Conservation (phyloP, 2,329 filamentous ascomycete species). For the Periconia macrospinosa region DNA sequence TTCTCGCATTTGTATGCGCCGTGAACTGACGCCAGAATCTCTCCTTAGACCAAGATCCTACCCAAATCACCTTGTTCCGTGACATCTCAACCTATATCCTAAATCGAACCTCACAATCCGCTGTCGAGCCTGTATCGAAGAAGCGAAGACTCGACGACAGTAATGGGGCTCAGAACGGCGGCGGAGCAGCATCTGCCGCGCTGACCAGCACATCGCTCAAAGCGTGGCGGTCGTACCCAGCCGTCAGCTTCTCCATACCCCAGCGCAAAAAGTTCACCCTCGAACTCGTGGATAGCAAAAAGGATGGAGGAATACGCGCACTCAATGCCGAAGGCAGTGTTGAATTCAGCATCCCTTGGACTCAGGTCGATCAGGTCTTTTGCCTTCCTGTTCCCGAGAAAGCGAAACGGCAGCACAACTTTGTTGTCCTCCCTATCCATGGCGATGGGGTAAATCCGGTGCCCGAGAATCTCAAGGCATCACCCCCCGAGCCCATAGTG, state of each 20-base stretch:
- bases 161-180: constrained; percentile 22
- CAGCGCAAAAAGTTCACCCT: constrained; percentile 66
- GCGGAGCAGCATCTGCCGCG: constrained; percentile 11
- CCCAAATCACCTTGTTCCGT: constrained; percentile 37
- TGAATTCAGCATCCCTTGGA: constrained; percentile 56
- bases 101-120: constrained; percentile 21
- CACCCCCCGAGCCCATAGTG: constrained; percentile 58
- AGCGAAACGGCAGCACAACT: constrained; percentile 64
- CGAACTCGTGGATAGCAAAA: constrained; percentile 52
- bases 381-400: constrained; percentile 67
- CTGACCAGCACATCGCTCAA: constrained; percentile 25
- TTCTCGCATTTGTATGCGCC: constrained; percentile 2
- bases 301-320: constrained; percentile 50
- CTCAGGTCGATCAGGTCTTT: constrained; percentile 59
- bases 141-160: constrained; percentile 43
- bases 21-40: constrained; percentile 7
- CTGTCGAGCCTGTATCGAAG: constrained; percentile 36
- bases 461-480: constrained; percentile 42
- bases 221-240: constrained; percentile 40
- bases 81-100: constrained; percentile 42
- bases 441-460: constrained; percentile 52
- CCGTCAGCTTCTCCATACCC: constrained; percentile 64
- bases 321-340: constrained; percentile 55
- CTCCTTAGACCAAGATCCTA: constrained; percentile 32
- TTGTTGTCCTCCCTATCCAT: constrained; percentile 60